These are phyloP conservation scores for Ganoderma multipileum DNA, from an alignment of 1,284 basidiomycete genomes.

Conservation along the genomic window DNA sequence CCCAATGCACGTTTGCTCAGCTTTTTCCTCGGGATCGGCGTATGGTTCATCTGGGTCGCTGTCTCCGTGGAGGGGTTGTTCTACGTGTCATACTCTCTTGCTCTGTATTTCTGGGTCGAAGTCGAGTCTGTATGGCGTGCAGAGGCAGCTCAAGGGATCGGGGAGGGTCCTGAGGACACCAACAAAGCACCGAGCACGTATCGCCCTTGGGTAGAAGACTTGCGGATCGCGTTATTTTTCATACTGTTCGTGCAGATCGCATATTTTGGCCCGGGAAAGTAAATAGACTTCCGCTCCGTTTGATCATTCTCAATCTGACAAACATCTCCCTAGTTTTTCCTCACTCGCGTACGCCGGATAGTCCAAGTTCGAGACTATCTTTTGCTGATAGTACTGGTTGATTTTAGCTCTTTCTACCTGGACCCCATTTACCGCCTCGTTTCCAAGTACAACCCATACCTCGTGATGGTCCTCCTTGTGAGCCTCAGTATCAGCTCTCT, in stretches of 20 bases:
- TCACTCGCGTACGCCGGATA: slow-evolving; percentile 70
- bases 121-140: slow-evolving; percentile 61
- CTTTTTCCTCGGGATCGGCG: slow-evolving; percentile 76
- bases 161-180: slow-evolving; percentile 60
- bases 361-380: slow-evolving; percentile 33
- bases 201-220: slow-evolving; percentile 63
- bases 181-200: slow-evolving; percentile 61
- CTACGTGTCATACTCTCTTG: slow-evolving; percentile 70
- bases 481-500: no score
- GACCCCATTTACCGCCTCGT: no score
- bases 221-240: slow-evolving; percentile 83
- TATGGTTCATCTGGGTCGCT: slow-evolving; percentile 81
- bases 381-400: slow-evolving; percentile 16
- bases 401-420: slow-evolving; percentile 80
- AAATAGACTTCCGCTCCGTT: slow-evolving; percentile 43
- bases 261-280: slow-evolving; percentile 91
- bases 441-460: no score
- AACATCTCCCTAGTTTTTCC: slow-evolving; percentile 62
- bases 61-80: slow-evolving; percentile 87
- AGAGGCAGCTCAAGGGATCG: not conserved
- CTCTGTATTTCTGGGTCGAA: slow-evolving; percentile 73
- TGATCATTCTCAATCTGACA: not conserved
- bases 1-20: slow-evolving; percentile 57
- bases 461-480: no score
- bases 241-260: slow-evolving; percentile 88